Base-by-base conservation (phyloP, 257 asterid genomes). In the Nicotiana tomentosiformis region DNA sequence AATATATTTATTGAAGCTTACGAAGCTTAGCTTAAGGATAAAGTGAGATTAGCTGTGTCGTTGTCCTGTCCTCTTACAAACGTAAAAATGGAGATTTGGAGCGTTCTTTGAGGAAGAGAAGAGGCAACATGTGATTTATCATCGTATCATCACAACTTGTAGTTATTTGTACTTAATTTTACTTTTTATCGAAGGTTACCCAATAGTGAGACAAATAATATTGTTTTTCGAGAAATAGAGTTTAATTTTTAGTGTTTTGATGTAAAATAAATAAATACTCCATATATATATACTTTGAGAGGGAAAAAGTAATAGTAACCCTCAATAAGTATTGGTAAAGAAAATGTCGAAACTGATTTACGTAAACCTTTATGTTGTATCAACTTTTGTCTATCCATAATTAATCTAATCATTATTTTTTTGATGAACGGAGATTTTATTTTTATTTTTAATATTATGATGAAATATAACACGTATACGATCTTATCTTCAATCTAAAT, bases 21-120 rank as follows among this genome's bases (percentile, higher is more conserved):
- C n/a, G 67, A 83, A 77, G 80, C 85, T 86, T 87, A 80, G 81
- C 87, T 83, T 88, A 65, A 29, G 84, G 89, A 30, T 86, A 15
- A 91, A 85, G 89, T 78, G 85, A 86, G 65, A 78, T 53, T 79
- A 49, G 58, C 78, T 61, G 33, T 17, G 37, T 55, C 56, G 11
- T 77, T 37, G 49, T 20, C 69, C 23, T 46, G 66, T 65, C 39
- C 10, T 11, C 15, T 46, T 74, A 49, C 8, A 49, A 46, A 65
- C 62, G 62, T 74, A 74, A 74, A 53, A 46, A 39, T 81, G 16
- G 66, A 32, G n/a, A 16, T 14, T 32, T 33, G 29, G 69, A 64
- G 35, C 29, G 88, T 72, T 83, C 82, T 83, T 86, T 80, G 86
- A 74, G 82, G 67, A 64, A 10, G 61, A 46, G 81, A 83, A 83